Conservation (phyloP, 2,329 filamentous ascomycete genomes). For the Monosporascus cannonballus region DNA sequence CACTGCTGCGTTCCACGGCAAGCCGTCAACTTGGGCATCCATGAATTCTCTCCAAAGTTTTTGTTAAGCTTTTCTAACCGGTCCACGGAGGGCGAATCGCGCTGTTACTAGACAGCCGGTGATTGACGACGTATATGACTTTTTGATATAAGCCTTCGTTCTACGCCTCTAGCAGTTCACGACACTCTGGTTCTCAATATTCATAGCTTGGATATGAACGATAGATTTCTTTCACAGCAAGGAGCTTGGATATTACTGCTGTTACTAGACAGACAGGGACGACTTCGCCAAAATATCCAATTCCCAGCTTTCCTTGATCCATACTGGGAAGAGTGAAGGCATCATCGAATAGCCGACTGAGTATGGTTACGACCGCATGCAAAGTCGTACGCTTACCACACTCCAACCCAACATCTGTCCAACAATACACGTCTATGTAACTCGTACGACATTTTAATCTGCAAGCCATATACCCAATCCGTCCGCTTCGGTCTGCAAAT, state of each 20-base stretch:
- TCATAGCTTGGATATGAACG: neutral
- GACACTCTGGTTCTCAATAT: slow-evolving; percentile 12
- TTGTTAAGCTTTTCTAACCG: neutral
- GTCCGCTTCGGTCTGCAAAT: neutral
- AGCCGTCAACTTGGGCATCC: neutral
- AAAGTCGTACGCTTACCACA: slow-evolving; percentile 3
- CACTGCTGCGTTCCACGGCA: neutral
- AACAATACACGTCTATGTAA: neutral
- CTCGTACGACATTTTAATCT: neutral
- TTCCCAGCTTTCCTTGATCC: neutral
- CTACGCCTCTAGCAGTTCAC: slow-evolving; percentile 5
- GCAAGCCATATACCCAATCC: neutral
- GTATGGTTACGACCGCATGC: neutral
- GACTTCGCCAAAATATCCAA: neutral
- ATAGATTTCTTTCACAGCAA: slow-evolving; percentile 3
- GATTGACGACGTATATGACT: slow-evolving; percentile 4
- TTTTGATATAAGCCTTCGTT: slow-evolving; percentile 1
- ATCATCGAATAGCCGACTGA: neutral
- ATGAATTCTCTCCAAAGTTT: neutral
- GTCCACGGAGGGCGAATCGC: slow-evolving; percentile 4
- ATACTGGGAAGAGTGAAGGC: neutral
- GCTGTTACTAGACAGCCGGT: slow-evolving; percentile 25
- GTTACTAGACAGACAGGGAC: slow-evolving; percentile 27
- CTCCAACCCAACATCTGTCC: neutral
- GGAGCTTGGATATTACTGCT: slow-evolving; percentile 15